These are phyloP conservation scores for Stagonosporopsis cucurbitacearum DNA, from an alignment of 2,329 filamentous ascomycete genomes.

Conservation along the genomic window DNA sequence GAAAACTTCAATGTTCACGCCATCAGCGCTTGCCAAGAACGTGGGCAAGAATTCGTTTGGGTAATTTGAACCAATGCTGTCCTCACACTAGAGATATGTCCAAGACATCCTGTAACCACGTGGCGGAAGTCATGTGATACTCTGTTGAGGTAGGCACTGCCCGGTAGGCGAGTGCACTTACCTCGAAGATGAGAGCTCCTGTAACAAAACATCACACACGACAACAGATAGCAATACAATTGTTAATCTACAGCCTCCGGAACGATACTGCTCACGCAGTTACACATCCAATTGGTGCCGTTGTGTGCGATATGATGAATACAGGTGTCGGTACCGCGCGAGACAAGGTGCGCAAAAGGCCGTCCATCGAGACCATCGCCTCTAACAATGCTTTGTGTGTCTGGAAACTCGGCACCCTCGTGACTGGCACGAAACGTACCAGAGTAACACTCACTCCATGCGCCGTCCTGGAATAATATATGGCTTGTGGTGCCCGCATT, in stretches of 20 bases:
- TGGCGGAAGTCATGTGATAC: too few species aligned
- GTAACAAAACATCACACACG: too few species aligned
- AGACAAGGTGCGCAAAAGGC: conserved; percentile 15
- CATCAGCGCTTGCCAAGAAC: not conserved
- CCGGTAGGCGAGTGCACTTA: too few species aligned
- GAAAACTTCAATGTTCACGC: not conserved
- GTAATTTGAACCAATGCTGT: not conserved
- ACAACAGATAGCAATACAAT: too few species aligned
- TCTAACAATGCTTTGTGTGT: conserved; percentile 17
- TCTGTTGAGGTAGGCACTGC: too few species aligned
- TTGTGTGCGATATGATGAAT: conserved; percentile 15
- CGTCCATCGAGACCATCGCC: conserved; percentile 7
- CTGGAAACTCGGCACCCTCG: conserved; percentile 14
- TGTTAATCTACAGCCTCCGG: too few species aligned
- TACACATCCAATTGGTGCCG: conserved; percentile 16
- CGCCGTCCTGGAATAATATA: conserved; percentile 11
- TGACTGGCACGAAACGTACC: conserved; percentile 10
- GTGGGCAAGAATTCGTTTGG: conserved; percentile 2
- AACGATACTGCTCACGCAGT: too few species aligned
- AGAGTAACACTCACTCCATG: conserved; percentile 12
- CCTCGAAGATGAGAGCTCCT: too few species aligned
- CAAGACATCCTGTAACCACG: too few species aligned
- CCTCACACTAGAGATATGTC: not conserved
- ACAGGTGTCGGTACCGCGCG: conserved; percentile 14
- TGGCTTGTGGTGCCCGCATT: not conserved